phyloP scores from a whole-genome alignment of 352 stramenopile species.

The Phytophthora pinifolia region DNA sequence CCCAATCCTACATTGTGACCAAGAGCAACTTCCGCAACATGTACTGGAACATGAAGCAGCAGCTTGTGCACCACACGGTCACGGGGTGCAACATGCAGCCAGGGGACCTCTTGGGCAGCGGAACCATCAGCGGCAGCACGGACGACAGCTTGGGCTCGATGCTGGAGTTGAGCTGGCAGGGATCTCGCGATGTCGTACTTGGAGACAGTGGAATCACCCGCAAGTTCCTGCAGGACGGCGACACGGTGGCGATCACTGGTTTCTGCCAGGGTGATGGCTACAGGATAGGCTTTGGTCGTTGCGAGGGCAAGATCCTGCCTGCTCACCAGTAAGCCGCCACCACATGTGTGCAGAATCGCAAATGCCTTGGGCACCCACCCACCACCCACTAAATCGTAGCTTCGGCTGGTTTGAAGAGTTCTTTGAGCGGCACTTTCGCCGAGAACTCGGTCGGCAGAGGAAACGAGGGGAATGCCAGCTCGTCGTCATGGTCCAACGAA shows the following conservation, averaged over 20 bases:
- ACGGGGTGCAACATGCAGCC: constrained; percentile 97
- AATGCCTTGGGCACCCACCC: no score
- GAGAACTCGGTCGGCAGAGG: constrained; percentile 26
- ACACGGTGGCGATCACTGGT: constrained; percentile 92
- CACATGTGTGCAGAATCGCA: background rate
- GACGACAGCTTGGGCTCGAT: constrained; percentile 92
- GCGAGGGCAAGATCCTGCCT: constrained; percentile 90
- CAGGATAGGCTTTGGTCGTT: constrained; percentile 95
- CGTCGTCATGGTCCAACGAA: constrained; percentile 25
- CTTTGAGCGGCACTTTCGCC: constrained; percentile 40
- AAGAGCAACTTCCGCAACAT: constrained; percentile 95
- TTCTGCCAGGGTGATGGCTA: constrained; percentile 91
- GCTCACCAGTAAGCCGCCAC: constrained; percentile 50
- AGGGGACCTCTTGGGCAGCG: constrained; percentile 93
- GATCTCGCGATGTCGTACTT: constrained; percentile 77
- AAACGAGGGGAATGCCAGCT: constrained; percentile 29
- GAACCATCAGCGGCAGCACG: constrained; percentile 93
- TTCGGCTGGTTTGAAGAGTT: constrained; percentile 42
- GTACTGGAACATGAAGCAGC: constrained; percentile 98
- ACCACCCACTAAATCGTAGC: constrained; percentile 37
- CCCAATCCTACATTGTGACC: constrained; percentile 72
- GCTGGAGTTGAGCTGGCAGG: constrained; percentile 96
- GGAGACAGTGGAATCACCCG: constrained; percentile 70
- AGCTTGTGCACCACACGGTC: constrained; percentile 96
- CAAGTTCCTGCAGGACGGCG: constrained; percentile 96